Base-by-base conservation (phyloP, 768 basidiomycete genomes). In the Kwoniella shandongensis region DNA sequence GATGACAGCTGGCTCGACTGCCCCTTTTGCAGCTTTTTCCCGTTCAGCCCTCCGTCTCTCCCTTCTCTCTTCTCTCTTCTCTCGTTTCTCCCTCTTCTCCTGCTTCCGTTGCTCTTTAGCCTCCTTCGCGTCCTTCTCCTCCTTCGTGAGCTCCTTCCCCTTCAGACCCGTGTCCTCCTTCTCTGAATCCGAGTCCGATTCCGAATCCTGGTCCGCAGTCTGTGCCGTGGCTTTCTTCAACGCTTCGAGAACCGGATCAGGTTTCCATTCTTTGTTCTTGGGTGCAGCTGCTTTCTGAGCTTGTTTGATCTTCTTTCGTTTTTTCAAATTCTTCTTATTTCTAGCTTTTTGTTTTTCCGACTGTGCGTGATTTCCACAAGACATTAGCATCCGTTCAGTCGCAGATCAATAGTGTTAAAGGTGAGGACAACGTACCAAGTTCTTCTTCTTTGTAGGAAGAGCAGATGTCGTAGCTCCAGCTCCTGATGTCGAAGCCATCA, bases 281-380 rank as follows among this genome's bases (percentile, higher is more conserved):
- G 66, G 70, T 25, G 70, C 56, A 17, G 68, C 39, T 8, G 60
- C 63, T 49, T 72, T 73, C 8, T 61, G 53, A 17, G 63, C 62
- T 10, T 76, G 71, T 20, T 57, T 62, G 25, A 75, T 62, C 22
- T 77, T 79, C 76, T 86, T 88, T 70, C 83, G 81, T 53, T 86
- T 80, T 48, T 83, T 80, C 61, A 83, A 84, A 78, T 91, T 91
- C 47, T 83, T 83, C 69, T 83, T 85, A 40, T 89, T 78, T 72
- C 91, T 89, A 57, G 85, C 79, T 64, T 83, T 76, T 73, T 89
- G 88, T 1, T 87, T 86, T 54, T 82, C 85, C 1, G 88, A 88
- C 77, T 87, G 36, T 25, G 25, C 40, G 13, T 36, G 87, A 17
- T 26, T 12, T 55, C 42, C 4, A 39, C 20, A 4, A 45, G 41